Conservation (phyloP, 2,329 filamentous ascomycete species). For the Aspergillus cejpii region DNA sequence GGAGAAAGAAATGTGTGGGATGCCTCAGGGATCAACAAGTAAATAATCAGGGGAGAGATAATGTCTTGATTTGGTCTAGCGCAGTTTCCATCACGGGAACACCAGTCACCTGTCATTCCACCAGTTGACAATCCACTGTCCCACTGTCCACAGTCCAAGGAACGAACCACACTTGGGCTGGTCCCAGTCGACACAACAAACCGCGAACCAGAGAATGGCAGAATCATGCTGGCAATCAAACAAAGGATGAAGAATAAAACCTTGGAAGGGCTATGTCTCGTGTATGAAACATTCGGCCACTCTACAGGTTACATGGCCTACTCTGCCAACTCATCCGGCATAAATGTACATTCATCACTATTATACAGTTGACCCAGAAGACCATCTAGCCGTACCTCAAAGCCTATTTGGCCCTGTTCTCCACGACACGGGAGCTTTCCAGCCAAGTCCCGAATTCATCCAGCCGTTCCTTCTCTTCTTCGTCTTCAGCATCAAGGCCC, state of each 20-base stretch:
- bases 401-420: conserved; percentile 24
- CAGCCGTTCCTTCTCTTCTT: conserved; percentile 41
- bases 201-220: conserved; percentile 5
- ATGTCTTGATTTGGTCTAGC: not conserved
- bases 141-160: too few relatives aligned
- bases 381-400: too few relatives aligned
- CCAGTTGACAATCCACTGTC: too few relatives aligned
- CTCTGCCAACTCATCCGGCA: not conserved
- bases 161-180: conserved; percentile 24
- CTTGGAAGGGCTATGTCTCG: not conserved
- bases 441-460: conserved; percentile 47
- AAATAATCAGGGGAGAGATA: not conserved
- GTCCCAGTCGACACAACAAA: not conserved
- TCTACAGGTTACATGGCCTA: not conserved
- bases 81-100: conserved; percentile 5
- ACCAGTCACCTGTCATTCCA: conserved; percentile 4
- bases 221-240: not conserved
- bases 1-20: not conserved
- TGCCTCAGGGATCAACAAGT: conserved; percentile 9
- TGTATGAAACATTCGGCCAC: not conserved
- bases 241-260: not conserved
- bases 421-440: conserved; percentile 27
- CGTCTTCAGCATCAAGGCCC: conserved; percentile 39
- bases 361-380: too few relatives aligned
- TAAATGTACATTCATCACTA: not conserved